phyloP scores from a whole-genome alignment of 2,329 filamentous ascomycete genomes.

The Xylariales sp. region DNA sequence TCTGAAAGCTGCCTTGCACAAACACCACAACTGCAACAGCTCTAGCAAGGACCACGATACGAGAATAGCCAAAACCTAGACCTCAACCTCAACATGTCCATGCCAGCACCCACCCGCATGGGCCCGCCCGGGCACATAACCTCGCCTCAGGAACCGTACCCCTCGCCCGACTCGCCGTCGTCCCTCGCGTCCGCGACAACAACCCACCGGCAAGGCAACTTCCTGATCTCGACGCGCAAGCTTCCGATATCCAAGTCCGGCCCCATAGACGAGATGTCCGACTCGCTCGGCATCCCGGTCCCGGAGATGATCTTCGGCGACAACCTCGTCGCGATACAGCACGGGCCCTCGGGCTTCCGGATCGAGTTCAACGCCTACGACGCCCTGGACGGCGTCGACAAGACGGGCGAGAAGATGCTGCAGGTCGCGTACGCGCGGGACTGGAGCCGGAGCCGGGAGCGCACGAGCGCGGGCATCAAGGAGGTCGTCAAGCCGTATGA shows the following conservation, averaged over 20 bases:
- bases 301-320: slow-evolving; percentile 99
- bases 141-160: slow-evolving; percentile 49
- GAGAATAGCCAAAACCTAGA: too few species aligned
- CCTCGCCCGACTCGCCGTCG: slow-evolving; percentile 46
- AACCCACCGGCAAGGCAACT: slow-evolving; percentile 56
- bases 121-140: slow-evolving; percentile 26
- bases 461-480: slow-evolving; percentile 80
- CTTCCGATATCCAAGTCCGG: slow-evolving; percentile 90
- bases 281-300: slow-evolving; percentile 74
- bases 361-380: slow-evolving; percentile 80
- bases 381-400: slow-evolving; percentile 87
- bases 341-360: slow-evolving; percentile 70
- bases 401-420: slow-evolving; percentile 85
- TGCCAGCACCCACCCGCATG: slow-evolving; percentile 10
- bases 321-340: slow-evolving; percentile 74
- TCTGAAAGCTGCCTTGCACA: too few species aligned
- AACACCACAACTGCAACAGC: too few species aligned
- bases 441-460: slow-evolving; percentile 67
- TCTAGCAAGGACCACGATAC: too few species aligned
- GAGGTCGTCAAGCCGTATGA: slow-evolving; percentile 95
- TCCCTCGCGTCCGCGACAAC: slow-evolving; percentile 50
- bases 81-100: slow-evolving; percentile 11
- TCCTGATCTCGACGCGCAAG: slow-evolving; percentile 78
- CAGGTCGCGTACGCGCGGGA: slow-evolving; percentile 89
- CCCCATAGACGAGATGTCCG: slow-evolving; percentile 81